Conservation (phyloP, 176 grass and related monocot species). For the Ananas comosus region DNA sequence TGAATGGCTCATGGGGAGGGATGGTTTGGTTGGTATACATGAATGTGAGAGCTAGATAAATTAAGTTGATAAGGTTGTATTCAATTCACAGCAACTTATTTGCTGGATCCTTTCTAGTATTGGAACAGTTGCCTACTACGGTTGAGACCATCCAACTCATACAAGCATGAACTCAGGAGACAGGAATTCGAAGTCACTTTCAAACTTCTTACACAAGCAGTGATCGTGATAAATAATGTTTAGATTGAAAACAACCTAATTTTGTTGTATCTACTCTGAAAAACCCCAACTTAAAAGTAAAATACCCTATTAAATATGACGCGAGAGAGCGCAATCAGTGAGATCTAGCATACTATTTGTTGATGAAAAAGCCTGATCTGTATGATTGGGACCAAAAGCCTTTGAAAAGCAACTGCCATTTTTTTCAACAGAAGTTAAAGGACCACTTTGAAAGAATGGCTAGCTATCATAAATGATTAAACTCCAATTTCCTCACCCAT, state of each 20-base stretch:
- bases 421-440: slow-evolving; percentile 12
- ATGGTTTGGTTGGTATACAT: slow-evolving; percentile 27
- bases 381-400: not conserved
- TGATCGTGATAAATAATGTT: not conserved
- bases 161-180: not conserved
- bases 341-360: not conserved
- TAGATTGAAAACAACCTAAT: not conserved
- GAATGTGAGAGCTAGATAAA: slow-evolving; percentile 23
- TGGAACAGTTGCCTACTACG: not conserved
- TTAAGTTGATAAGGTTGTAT: slow-evolving; percentile 25
- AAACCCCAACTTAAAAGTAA: not conserved
- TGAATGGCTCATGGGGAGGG: slow-evolving; percentile 5
- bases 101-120: slow-evolving; percentile 37
- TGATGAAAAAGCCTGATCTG: not conserved
- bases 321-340: not conserved
- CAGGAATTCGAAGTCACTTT: no score
- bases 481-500: not conserved
- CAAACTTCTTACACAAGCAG: no score
- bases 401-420: slow-evolving; percentile 5
- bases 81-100: slow-evolving; percentile 24
- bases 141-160: not conserved
- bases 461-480: not conserved
- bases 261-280: not conserved
- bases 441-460: not conserved
- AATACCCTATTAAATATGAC: not conserved